A percentile compares a stretch with the other conserved stretches of the same genome.
These are phyloP conservation scores for barrel medic (Medicago truncatula) DNA, from an alignment of 306 rosid genomes.

Conservation along the genomic window MtrunA17r5.0-ANR NC_053044.1:48763501-48764000, in stretches of 20 bases:
- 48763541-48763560: conserved; percentile 63
- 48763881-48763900: conserved; percentile 66
- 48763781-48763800: conserved; percentile 94
- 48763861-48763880: conserved; percentile 63
- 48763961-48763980: neutral
- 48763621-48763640: conserved; percentile 90
- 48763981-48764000: neutral
- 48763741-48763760: conserved; percentile 7
- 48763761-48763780: conserved; percentile 67
- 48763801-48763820: conserved; percentile 82
- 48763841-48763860: conserved; percentile 83
- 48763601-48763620: conserved; percentile 84
- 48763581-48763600: conserved; percentile 62
- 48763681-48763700: neutral
- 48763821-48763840: conserved; percentile 86
- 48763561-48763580: conserved; percentile 52
- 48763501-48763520: conserved; percentile 68
- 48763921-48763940: neutral
- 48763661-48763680: neutral
- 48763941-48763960: neutral
- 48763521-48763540: conserved; percentile 76
- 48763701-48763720: neutral
- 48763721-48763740: neutral
- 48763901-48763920: neutral
- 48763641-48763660: conserved; percentile 81